Evolutionary conservation across 805 yeast species (phyloP), one percentile per base, ranked within the genome.

Genomic region (Ogataea kodamae): DNA sequence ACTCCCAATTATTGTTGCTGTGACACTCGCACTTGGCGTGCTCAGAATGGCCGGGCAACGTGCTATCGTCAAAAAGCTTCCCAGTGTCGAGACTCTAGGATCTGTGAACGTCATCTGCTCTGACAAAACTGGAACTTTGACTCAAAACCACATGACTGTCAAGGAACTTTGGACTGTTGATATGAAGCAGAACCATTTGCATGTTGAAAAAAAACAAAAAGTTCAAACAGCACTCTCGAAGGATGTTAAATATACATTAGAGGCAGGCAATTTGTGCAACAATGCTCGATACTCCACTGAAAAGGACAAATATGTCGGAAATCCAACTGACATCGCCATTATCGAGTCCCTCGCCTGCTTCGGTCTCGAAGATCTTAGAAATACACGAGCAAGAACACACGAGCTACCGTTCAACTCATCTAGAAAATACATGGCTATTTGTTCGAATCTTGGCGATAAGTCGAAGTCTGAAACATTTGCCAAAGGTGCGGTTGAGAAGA

Each of bases 1-100:
- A 35, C 72, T 92, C 47, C 98, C 99, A 1, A 92, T 92, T 51
- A 92, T 92, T 57, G 98, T 92, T 24, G 90, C 99, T 5, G 98
- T 92, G 7, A 92, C 98, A 0, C 68, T 92, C 43, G 99, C 98
- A 0, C 68, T 92, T 14, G 98, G 98, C 30, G 98, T 92, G 26
- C 68, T 92, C 47, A 73, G 97, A 64, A 92, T 92, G 98, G 97
- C 98, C 5, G 78, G 76, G 33, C 81, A 88, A 49, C 84, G 82
- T 51, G 98, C 97, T 3, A 92, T 92, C 55, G 96, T 92, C 33
- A 83, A 89, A 54, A 76, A 97, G 48, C 67, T 92, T 44, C 97
- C 98, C 11, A 80, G 92, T 48, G 98, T 92, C 18, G 97, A 89
- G 61, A 89, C 97, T 6, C 71, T 89, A 44, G 97, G 97, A 5